Evolutionary conservation across 2,329 filamentous ascomycete species (phyloP), one percentile per base, ranked within the genome.

Genomic region (Trichoderma simmonsii): DNA sequence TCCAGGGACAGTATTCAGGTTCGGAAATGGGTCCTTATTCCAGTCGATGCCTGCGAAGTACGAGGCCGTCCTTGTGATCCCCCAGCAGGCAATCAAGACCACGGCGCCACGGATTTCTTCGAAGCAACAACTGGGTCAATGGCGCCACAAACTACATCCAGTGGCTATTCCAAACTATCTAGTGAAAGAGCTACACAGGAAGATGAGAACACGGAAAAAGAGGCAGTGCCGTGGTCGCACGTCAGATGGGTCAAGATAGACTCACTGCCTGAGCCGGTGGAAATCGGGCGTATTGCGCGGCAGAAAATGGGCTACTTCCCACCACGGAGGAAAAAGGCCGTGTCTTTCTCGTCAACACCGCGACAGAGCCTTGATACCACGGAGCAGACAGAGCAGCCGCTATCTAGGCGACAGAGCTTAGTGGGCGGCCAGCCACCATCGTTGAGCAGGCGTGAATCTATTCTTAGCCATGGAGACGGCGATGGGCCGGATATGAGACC

Each of bases 291-390:
- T 34, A 89, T 98, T 72, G 90, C 94, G 26, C 90, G 93, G 71
- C 90, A 91, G 81, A 88, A 92, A 2, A 86, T 98, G 59, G 95
- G 95, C 28, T 98, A 95, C 82, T 98, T 98, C 78, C 95, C 95
- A 3, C 95, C 95, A 8, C 89, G 94, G 24, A 87, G 94, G 79
- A 93, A 95, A 89, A 96, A 96, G 90, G 90, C 90, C 1, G 87
- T 88, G 67, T 92, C 92, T 3, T 86, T 89, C 15, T 75, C 90
- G 66, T 89, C 90, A 21, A 93, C 91, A 2, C 92, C 92, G 8
- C 88, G 89, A 24, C 86, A 88, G 59, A 93, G 91, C 48, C 81
- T 91, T 51, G 91, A 93, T 71, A 75, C 79, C 9, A 82, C 85
- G 70, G 77, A 79, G 54, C 82, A 83, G 26, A 75, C 80, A 56